These are phyloP conservation scores for Prunus dulcis DNA, from an alignment of 306 rosid species.

Conservation along the genomic window DNA sequence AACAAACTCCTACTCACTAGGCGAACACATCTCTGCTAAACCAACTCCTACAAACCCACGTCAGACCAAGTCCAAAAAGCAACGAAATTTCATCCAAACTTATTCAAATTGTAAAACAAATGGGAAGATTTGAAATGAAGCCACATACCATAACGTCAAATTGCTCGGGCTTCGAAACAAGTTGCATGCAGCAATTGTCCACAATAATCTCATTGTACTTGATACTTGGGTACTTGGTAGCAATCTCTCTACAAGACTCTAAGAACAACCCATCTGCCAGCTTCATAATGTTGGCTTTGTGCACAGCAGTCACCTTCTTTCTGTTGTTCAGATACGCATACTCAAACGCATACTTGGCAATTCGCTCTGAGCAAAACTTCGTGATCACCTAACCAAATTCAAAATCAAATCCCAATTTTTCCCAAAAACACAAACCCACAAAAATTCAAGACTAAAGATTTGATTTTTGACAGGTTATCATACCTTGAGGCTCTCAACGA, in stretches of 20 bases:
- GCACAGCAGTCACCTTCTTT: conserved; percentile 93
- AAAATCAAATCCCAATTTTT: neutral
- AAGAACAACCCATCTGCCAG: conserved; percentile 89
- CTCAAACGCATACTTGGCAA: conserved; percentile 92
- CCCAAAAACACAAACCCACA: neutral
- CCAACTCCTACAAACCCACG: neutral
- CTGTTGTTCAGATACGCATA: conserved; percentile 84
- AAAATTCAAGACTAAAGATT: neutral
- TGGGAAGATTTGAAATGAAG: neutral
- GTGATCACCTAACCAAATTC: conserved; percentile 66
- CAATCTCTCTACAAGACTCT: conserved; percentile 85
- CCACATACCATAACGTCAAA: conserved; percentile 85
- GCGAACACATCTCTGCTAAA: neutral
- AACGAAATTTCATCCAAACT: neutral
- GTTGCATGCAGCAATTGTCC: conserved; percentile 97
- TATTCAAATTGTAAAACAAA: neutral
- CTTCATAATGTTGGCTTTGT: conserved; percentile 95
- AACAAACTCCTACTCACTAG: neutral
- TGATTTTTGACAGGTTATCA: neutral
- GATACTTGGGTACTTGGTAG: conserved; percentile 54
- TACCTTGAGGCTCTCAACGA: conserved; percentile 94
- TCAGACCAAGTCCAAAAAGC: neutral
- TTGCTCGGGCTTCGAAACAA: conserved; percentile 85
- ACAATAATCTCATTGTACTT: conserved; percentile 65
- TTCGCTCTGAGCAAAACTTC: conserved; percentile 86